A percentile compares a stretch with the other conserved stretches of the same genome.
Evolutionary conservation across 768 basidiomycete species (phyloP).

Genomic region (Hirschioporus abietinus): DNA sequence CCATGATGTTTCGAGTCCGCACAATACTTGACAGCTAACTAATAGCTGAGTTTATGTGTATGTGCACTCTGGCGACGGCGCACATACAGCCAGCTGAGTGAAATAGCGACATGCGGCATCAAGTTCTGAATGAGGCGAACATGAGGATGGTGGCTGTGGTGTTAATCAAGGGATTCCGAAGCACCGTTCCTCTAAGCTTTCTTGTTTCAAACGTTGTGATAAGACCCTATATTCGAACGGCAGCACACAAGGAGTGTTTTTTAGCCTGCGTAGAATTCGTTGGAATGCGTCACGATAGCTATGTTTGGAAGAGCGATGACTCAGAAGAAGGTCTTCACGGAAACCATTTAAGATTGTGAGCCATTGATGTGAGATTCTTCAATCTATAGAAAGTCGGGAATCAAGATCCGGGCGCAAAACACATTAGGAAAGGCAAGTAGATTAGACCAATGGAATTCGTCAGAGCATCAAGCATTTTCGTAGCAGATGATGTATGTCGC

Average conservation of each 20-base stretch:
- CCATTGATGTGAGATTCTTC: neutral
- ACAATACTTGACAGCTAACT: neutral
- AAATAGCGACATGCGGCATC: neutral
- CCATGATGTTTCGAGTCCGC: neutral
- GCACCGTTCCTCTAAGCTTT: neutral
- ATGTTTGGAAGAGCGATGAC: conserved; percentile 15
- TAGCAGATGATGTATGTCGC: neutral
- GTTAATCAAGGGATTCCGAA: neutral
- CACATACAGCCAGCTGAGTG: neutral
- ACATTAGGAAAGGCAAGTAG: neutral
- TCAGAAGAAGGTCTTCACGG: too few species aligned
- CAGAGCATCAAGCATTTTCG: neutral
- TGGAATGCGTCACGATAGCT: conserved; percentile 18
- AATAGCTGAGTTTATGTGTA: neutral
- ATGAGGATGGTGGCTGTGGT: neutral
- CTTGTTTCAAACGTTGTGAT: neutral
- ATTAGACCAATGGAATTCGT: neutral
- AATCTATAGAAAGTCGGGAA: too few species aligned
- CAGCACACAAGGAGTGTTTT: neutral
- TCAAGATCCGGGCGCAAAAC: neutral
- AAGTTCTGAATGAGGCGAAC: neutral
- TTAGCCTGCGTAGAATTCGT: neutral
- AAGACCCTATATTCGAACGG: neutral
- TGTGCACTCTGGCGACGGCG: neutral
- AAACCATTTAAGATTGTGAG: too few species aligned